These are phyloP conservation scores for Hortiboletus campestris DNA, from an alignment of 768 basidiomycete species.

Conservation along the genomic window DNA sequence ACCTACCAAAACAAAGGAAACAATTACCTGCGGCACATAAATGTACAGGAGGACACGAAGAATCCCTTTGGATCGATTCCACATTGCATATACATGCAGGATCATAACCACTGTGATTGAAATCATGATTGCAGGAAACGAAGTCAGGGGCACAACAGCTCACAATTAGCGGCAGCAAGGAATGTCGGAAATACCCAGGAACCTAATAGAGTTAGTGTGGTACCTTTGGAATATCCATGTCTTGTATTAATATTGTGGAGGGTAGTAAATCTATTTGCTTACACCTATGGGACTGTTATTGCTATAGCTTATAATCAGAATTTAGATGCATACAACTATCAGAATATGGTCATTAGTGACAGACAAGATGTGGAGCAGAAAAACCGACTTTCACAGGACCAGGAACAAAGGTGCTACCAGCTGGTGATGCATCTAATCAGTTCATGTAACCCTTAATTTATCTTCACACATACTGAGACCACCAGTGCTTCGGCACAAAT, in stretches of 20 bases:
- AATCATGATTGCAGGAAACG: background rate
- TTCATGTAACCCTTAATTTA: background rate
- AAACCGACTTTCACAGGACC: background rate
- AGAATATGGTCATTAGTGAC: background rate
- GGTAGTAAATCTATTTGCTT: background rate
- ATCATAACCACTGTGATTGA: background rate
- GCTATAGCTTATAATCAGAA: background rate
- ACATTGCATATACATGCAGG: slow-evolving; percentile 1
- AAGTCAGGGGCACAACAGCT: background rate
- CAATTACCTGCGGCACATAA: background rate
- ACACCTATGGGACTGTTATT: background rate
- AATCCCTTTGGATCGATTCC: background rate
- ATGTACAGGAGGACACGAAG: background rate
- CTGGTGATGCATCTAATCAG: background rate
- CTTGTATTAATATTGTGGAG: background rate
- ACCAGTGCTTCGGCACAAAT: background rate
- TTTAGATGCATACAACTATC: background rate
- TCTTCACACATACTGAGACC: background rate
- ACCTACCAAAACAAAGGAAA: background rate
- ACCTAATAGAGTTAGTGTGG: background rate
- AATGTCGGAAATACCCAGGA: background rate
- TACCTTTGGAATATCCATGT: background rate
- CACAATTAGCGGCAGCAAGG: background rate
- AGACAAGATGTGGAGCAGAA: background rate
- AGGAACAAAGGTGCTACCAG: background rate